These are phyloP conservation scores for Aspergillus cavernicola DNA, from an alignment of 495 filamentous ascomycete genomes.

Conservation along the genomic window DNA sequence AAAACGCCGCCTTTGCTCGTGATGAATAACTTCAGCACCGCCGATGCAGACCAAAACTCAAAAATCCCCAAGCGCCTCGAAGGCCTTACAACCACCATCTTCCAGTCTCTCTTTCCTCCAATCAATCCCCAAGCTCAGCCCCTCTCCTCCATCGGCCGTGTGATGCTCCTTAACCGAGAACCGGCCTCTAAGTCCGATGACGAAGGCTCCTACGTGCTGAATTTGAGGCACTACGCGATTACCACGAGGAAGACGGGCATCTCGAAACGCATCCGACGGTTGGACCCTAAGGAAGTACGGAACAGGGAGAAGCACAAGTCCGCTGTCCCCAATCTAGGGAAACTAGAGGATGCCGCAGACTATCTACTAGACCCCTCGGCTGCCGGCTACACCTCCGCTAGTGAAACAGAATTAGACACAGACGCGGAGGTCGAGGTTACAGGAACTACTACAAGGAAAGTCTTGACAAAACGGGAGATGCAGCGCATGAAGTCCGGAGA, in stretches of 20 bases:
- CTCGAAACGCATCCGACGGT: constrained; percentile 73
- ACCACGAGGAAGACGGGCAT: constrained; percentile 81
- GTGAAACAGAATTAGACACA: constrained; percentile 87
- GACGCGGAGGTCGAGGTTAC: constrained; percentile 94
- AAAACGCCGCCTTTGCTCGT: constrained; percentile 81
- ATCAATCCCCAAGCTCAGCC: constrained; percentile 92
- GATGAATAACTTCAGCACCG: constrained; percentile 93
- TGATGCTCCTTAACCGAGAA: constrained; percentile 87
- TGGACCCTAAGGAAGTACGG: constrained; percentile 81
- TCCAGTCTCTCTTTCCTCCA: constrained; percentile 93
- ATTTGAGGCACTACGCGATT: constrained; percentile 92
- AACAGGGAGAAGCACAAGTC: constrained; percentile 60
- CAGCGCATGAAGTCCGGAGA: constrained; percentile 47
- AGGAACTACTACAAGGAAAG: constrained; percentile 64
- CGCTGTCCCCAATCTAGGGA: constrained; percentile 81
- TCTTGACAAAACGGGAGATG: constrained; percentile 61
- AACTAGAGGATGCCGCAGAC: constrained; percentile 89
- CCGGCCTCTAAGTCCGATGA: constrained; percentile 41
- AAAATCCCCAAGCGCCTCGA: constrained; percentile 82
- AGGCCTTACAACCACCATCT: constrained; percentile 86
- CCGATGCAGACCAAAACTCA: constrained; percentile 52
- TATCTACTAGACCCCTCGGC: constrained; percentile 85
- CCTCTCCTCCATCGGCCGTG: constrained; percentile 79
- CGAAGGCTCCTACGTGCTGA: constrained; percentile 75
- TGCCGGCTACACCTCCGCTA: constrained; percentile 86